Evolutionary conservation across 2,329 filamentous ascomycete species (phyloP), one percentile per base, ranked within the genome.

Genomic region (Colletotrichum godetiae): DNA sequence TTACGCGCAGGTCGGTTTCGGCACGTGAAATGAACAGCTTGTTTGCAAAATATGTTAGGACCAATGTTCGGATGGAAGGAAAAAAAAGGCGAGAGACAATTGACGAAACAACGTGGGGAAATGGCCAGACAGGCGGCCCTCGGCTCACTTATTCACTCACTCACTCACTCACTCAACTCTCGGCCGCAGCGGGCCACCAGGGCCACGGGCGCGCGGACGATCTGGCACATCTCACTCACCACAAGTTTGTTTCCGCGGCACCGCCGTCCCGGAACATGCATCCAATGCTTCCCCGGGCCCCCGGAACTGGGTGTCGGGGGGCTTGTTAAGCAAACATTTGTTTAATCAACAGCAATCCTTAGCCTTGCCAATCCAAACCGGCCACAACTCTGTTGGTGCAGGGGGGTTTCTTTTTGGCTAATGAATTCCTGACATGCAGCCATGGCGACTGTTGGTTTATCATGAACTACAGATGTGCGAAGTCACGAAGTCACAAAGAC

Each of bases 1-100:
- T 69, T 49, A 64, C 58, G 22, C 59, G 66, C 70, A 69, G 70
- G 58, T 15, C 53, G 31, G 66, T 22, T 53, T 55, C 31, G 42
- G 55, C 70, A 72, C 70, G 70, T 72, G 70, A 64, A 72, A 60
- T 67, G 70, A 61, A 64, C 35, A 33, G 42, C 58, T 67, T 42
- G 19, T n/a, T 49, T 49, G 42, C 42, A n/a, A 49, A 31, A 27
- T 8, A 31, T 29, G 8, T 52, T 29, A 53, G 70, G 27, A 60
- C 66, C 66, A 49, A 49, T 42, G 66, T 60, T 69, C 49, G 55
- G 46, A 64, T 60, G 35, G 27, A 24, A n/a, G 27, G 6, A n/a
- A 42, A 37, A 37, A 37, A 37, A 5, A 42, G 2, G 37, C 5
- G 37, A 42, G 13, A 42, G 13, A 42, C 37, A 42, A 42, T 13